Conservation (phyloP, 1,284 basidiomycete genomes). For the Austroboletus olivaceoglutinosus region DNA sequence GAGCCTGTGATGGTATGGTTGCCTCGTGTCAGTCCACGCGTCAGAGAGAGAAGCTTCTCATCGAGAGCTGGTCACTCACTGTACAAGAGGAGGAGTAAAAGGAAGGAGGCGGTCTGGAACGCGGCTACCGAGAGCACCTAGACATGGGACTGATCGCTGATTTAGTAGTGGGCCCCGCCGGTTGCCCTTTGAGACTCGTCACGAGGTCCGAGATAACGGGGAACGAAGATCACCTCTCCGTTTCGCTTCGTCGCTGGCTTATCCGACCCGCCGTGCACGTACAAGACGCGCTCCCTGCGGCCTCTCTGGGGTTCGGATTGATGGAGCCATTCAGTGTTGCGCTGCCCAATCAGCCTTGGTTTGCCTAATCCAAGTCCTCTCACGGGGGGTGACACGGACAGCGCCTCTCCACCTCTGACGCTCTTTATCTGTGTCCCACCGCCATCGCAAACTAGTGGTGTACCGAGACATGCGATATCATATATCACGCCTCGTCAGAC, state of each 20-base stretch:
- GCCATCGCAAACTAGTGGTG: too few species aligned
- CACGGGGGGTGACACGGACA: too few species aligned
- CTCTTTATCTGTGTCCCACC: too few species aligned
- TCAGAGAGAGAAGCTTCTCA: conserved; percentile 5
- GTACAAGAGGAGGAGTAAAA: not conserved
- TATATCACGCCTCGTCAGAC: conserved; percentile 6
- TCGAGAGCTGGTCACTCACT: not conserved
- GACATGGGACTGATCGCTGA: conserved; percentile 17
- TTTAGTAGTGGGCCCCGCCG: not conserved
- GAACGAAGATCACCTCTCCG: conserved; percentile 1
- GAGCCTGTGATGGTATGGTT: conserved; percentile 32
- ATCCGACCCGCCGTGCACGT: not conserved
- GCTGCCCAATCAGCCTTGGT: conserved; percentile 3
- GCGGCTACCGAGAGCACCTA: not conserved
- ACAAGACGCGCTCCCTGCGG: not conserved
- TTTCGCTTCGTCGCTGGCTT: not conserved
- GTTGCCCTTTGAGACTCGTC: conserved; percentile 8
- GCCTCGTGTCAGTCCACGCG: conserved; percentile 44
- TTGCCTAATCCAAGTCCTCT: conserved; percentile 18
- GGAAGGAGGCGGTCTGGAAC: not conserved
- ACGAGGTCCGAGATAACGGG: conserved; percentile 1
- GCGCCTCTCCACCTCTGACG: too few species aligned
- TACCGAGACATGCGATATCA: too few species aligned
- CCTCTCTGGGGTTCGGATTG: not conserved
- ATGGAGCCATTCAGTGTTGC: conserved; percentile 1